A percentile compares a stretch with the other conserved stretches of the same genome.
phyloP scores from a whole-genome alignment of 345 rosid genomes.

The Euphorbia tirucalli region DNA sequence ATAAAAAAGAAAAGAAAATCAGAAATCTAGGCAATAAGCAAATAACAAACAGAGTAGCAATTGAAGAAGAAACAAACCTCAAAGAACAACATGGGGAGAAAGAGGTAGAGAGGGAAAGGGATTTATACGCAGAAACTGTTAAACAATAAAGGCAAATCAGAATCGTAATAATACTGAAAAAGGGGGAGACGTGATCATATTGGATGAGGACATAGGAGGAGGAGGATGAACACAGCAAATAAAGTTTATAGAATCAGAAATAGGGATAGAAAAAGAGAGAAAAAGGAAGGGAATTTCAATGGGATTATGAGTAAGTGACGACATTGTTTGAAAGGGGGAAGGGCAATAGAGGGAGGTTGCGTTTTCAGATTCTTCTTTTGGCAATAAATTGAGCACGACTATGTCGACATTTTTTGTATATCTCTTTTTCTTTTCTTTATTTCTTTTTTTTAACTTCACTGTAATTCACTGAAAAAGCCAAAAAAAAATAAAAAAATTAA shows the following conservation, averaged over 20 bases:
- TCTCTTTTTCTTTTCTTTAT: neutral
- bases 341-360: neutral
- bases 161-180: neutral
- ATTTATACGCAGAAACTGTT: neutral
- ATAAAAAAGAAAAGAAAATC: neutral
- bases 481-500: no score
- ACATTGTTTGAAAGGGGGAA: conserved; percentile 16
- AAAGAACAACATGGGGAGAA: conserved; percentile 27
- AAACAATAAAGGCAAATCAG: neutral
- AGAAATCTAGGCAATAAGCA: neutral
- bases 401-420: conserved; percentile 34
- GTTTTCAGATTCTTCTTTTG: neutral
- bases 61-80: conserved; percentile 19
- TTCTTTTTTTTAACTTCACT: neutral
- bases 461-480: neutral
- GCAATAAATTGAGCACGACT: conserved; percentile 1
- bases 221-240: neutral
- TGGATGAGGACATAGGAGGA: no score
- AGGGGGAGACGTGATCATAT: neutral
- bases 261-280: no score
- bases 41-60: neutral
- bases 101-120: neutral
- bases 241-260: neutral
- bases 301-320: conserved; percentile 19
- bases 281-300: no score